Evolutionary conservation across 2,329 filamentous ascomycete genomes (phyloP), one percentile per base, ranked within the genome.

Genomic region (Fusarium sp.): DNA sequence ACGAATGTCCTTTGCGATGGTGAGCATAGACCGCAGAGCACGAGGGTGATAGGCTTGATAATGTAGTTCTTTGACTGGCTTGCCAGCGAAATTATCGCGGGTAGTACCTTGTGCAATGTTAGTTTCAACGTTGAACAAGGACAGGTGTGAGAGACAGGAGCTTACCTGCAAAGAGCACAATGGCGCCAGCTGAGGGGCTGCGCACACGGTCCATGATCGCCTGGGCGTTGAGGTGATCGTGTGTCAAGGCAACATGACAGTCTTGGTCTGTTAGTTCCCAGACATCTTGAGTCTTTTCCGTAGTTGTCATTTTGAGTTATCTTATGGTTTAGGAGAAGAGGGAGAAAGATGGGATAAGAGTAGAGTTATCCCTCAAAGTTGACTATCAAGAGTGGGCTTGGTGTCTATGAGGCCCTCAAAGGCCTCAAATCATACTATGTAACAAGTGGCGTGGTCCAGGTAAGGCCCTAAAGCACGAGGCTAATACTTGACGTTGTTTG

Each of bases 21-120:
- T 75, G 44, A 89, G 81, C 82, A 96, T 89, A 2, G 91, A 91
- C 38, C 85, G 84, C 8, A 95, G 84, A 17, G 93, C 92, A 13
- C 91, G 85, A 4, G 90, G 87, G 14, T 85, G 82, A 80, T 97
- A 97, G 10, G 93, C 88, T 19, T 88, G 89, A 81, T 97, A 97
- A 53, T 90, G 84, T 3, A 97, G 88, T 53, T 92, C 88, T 34
- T 88, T 89, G 62, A 97, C 92, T n/a, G 89, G 84, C 64, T 91
- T 90, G 59, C 86, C 84, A 54, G 82, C 84, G 79, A 96, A 96
- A 73, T 85, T 90, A 80, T 95, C 90, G 59, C 93, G 85, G 4
- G 93, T 97, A 2, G 91, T 94, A 55, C 92, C 91, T 92, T 66
- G 33, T 28, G 24, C 5, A 14, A 53, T 13, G 44, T 43, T 15